Evolutionary conservation across 2,329 filamentous ascomycete species (phyloP), one percentile per base, ranked within the genome.

Genomic region (Thielaviopsis populi): DNA sequence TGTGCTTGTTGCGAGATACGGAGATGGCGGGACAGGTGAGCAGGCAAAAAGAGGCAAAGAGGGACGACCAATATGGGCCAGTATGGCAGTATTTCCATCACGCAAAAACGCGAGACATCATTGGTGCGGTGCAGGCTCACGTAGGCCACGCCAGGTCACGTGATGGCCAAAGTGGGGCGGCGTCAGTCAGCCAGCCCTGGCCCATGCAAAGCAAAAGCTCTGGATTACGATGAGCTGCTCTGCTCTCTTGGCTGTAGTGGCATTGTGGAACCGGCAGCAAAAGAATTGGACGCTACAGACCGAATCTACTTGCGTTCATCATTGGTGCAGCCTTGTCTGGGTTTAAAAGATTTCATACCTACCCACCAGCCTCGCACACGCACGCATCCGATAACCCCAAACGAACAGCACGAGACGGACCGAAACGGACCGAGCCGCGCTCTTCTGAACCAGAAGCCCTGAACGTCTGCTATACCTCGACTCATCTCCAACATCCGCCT

Each of bases 101-200:
- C 42, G 27, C n/a, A 37, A 58, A 58, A 58, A 63, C 62, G 56
- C 59, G 37, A 40, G 13, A 50, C 46, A 41, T 50, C 27, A 33
- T 37, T 37, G 4, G 37, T 2, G 3, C 11, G 15, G 22, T 37
- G 22, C 41, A 22, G 30, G 22, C 15, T 54, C 63, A 65, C 58
- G 63, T 27, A 37, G 5, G 4, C 15, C 22, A 62, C 63, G 40
- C 59, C 63, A 53, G 27, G 27, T 59, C 63, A 65, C 63, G 59
- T 65, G 63, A 24, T 10, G 2, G 17, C 1, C 11, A 1, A 37
- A 61, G 63, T 59, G 63, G 63, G 46, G 50, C 22, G 40, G 33
- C n/a, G 17, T 13, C 42, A 33, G n/a, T n/a, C n/a, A n/a, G n/a
- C n/a, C n/a, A 42, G 19, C 10, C 19, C 24, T 42, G 19, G 42